phyloP scores from a whole-genome alignment of 2,329 filamentous ascomycete species.

The Botrytis fragariae region DNA sequence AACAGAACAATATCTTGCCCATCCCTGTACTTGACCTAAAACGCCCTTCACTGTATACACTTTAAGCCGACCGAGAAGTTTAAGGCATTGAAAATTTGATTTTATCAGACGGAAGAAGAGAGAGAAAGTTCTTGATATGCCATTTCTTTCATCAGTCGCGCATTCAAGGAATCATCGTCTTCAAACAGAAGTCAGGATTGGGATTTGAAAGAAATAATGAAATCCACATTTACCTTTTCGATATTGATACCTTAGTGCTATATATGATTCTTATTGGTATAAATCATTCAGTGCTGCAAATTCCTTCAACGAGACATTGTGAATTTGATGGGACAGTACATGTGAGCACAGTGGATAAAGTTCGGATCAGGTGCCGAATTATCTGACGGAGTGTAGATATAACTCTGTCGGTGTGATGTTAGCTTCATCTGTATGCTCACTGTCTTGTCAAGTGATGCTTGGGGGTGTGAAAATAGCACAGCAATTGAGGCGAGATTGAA shows the following conservation, averaged over 20 bases:
- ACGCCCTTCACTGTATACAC: accelerated
- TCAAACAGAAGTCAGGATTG: neutral
- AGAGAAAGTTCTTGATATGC: neutral
- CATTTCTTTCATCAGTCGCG: neutral
- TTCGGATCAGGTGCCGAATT: too few relatives aligned
- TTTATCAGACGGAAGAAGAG: neutral
- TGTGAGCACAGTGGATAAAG: too few relatives aligned
- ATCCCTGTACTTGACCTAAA: neutral
- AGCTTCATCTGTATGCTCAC: too few relatives aligned
- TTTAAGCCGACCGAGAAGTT: neutral
- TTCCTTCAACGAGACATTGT: too few relatives aligned
- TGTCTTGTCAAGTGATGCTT: too few relatives aligned
- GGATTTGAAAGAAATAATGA: neutral
- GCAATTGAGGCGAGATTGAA: too few relatives aligned
- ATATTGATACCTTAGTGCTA: neutral
- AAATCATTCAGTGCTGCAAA: neutral
- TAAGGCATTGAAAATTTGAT: neutral
- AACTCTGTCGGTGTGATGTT: too few relatives aligned
- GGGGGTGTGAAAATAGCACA: too few relatives aligned
- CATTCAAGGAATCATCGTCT: neutral
- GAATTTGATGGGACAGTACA: too few relatives aligned
- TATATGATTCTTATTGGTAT: neutral
- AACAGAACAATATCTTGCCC: neutral
- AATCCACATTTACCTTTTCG: neutral
- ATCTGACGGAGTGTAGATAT: too few relatives aligned